These are phyloP conservation scores for Diaporthe ilicicola DNA, from an alignment of 2,329 filamentous ascomycete species.

Conservation along the genomic window DNA sequence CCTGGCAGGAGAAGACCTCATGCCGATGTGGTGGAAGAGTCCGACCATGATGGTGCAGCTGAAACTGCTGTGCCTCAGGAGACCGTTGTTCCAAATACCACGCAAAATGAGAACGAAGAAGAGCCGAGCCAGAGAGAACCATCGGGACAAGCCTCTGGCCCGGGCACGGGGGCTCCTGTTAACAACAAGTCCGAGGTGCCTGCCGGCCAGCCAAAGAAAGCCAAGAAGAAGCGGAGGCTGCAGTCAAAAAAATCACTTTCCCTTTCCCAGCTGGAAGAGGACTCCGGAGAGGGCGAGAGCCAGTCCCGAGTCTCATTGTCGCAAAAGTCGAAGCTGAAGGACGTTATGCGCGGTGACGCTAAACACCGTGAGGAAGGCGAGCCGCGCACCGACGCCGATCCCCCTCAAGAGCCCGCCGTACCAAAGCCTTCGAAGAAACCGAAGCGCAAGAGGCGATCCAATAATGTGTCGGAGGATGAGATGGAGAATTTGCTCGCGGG, in stretches of 20 bases:
- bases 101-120: not conserved
- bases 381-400: not conserved
- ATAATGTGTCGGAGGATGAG: conserved; percentile 27
- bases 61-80: not conserved
- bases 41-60: not conserved
- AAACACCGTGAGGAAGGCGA: not conserved
- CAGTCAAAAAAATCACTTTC: conserved; percentile 23
- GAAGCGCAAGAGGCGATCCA: conserved; percentile 22
- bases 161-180: no score
- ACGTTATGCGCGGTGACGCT: conserved; percentile 2
- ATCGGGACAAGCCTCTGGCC: no score
- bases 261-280: conserved; percentile 30
- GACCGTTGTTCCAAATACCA: not conserved
- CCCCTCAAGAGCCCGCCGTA: not conserved
- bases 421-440: not conserved
- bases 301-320: conserved; percentile 23
- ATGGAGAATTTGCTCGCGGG: conserved; percentile 27
- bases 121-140: no score
- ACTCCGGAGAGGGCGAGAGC: conserved; percentile 4
- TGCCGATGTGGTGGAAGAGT: not conserved
- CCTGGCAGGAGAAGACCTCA: not conserved
- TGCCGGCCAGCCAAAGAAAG: not conserved
- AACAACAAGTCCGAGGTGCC: not conserved
- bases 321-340: conserved; percentile 14
- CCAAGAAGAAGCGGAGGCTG: conserved; percentile 24